These are phyloP conservation scores for Penicillium ucsense DNA, from an alignment of 495 filamentous ascomycete species.

Conservation along the genomic window DNA sequence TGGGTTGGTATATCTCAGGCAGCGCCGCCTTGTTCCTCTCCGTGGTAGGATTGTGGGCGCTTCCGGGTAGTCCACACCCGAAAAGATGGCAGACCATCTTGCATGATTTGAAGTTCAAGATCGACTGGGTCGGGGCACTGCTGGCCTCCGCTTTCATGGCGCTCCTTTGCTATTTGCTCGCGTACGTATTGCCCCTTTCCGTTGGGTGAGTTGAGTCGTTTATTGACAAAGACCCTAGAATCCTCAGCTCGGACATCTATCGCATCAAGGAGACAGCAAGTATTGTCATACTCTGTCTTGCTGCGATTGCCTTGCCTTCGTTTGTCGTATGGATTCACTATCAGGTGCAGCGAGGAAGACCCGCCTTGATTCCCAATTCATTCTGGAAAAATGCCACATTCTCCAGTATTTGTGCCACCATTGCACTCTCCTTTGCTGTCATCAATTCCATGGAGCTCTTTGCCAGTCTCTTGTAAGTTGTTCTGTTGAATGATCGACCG, in stretches of 20 bases:
- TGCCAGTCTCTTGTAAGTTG: constrained; percentile 26
- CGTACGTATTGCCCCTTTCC: constrained; percentile 13
- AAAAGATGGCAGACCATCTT: constrained; percentile 11
- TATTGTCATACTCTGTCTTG: constrained; percentile 18
- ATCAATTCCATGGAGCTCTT: constrained; percentile 41
- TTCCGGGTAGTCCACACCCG: not conserved
- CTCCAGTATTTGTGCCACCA: constrained; percentile 38
- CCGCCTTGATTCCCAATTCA: constrained; percentile 41
- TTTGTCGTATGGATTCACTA: constrained; percentile 36
- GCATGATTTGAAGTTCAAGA: constrained; percentile 20
- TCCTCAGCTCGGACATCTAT: constrained; percentile 22
- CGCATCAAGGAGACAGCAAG: constrained; percentile 20
- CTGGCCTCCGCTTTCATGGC: constrained; percentile 27
- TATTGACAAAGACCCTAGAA: constrained; percentile 4
- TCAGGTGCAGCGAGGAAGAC: constrained; percentile 34
- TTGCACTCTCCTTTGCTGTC: constrained; percentile 41
- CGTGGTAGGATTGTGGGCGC: constrained; percentile 18
- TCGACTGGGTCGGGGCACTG: constrained; percentile 40
- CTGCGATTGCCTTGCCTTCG: constrained; percentile 22
- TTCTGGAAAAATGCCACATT: constrained; percentile 43
- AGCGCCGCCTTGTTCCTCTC: constrained; percentile 21
- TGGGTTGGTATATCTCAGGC: constrained; percentile 35
- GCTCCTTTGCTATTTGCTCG: constrained; percentile 35
- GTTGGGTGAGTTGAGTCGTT: too few species aligned
- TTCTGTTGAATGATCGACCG: not conserved